Base-by-base conservation (phyloP, 2,329 filamentous ascomycete species). In the Herpotrichia juniperi region DNA sequence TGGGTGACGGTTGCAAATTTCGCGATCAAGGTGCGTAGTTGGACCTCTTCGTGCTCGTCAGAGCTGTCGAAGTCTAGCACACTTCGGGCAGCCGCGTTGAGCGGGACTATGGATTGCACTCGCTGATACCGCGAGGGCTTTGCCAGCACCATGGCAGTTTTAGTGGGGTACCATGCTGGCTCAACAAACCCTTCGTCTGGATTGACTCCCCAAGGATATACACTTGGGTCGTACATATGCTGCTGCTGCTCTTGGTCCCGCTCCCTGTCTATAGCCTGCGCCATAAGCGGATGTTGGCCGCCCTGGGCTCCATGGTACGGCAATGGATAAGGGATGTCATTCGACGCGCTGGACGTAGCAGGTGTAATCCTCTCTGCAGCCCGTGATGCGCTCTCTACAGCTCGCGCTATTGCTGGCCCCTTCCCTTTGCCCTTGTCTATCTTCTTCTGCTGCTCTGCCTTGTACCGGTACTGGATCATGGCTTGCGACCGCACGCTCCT, bases 401-500 rank as follows among this genome's bases (percentile, higher is more conserved):
- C 9, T 8, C 6, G 12, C 10, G 30, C 3, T 12, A 6, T 4
- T 6, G 47, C 31, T 5, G 28, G 1, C 12, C 32, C 32, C 31
- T 26, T 22, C 21, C 26, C 40, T 25, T 46, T 40, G 22, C 37
- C 42, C 21, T 46, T 42, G n/a, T 43, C 19, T 28, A 31, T 52
- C 26, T 48, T 44, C 45, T 53, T 54, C 53, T 56, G 40, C 49
- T 53, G 53, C 42, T 54, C 53, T 12, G 53, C 49, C 35, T 59
- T 61, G 37, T 65, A 68, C 37, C 64, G 54, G 48, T 66, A 66
- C 17, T 67, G 60, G 6, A 62, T 64, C 69, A 71, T 73, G 21
- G 65, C 69, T 46, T 70, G 67, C 4, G 68, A 71, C 8, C 69
- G 69, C 39, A 73, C 61, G 42, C 59, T 67, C 28, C 62, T 58